Evolutionary conservation across 2,329 filamentous ascomycete species (phyloP), one percentile per base, ranked within the genome.

Genomic region (Monosporascus sp.): DNA sequence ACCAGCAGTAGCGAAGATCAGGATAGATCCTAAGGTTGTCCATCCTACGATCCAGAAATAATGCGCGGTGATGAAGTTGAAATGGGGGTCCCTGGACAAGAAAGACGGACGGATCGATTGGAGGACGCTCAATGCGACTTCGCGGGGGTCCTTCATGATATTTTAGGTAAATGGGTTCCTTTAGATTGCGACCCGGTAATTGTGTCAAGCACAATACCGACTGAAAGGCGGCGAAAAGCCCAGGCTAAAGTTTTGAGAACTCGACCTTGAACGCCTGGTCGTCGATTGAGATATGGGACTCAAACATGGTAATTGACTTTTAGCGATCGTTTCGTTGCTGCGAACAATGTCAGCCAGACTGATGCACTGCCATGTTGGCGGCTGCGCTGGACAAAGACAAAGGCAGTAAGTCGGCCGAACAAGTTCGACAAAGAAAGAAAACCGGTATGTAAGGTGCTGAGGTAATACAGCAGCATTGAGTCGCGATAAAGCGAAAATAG

Each of bases 1-100:
- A 4, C 74, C 75, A 45, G 73, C 75, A 18, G 74, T 66, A 18
- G 80, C 81, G 62, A 83, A 97, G 18, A 99, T 70, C 49, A 96
- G 76, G 58, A 97, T 74, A 0, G 92, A 96, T 17, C 84, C 85
- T 47, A 92, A 49, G 2, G 99, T 75, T 5, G 82, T 78, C 69
- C 89, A 82, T 55, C 81, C 76, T 52, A 97, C 79, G 57, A 99
- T 86, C 74, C 90, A 96, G 53, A 87, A 78, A 68, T 97, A 95
- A 65, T 95, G 90, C 17, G 84, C 76, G 1, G 85, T 85, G 55
- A 94, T 91, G 68, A 93, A 95, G 72, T 89, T 91, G 71, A 92
- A 86, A 60, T 85, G 82, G 17, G 84, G 86, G 61, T 80, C 77
- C 63, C 78, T 82, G 50, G 79, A 78, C 27, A 83, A 61, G 57